Base-by-base conservation (phyloP, 2,329 filamentous ascomycete species). In the Scytalidium sp. region DNA sequence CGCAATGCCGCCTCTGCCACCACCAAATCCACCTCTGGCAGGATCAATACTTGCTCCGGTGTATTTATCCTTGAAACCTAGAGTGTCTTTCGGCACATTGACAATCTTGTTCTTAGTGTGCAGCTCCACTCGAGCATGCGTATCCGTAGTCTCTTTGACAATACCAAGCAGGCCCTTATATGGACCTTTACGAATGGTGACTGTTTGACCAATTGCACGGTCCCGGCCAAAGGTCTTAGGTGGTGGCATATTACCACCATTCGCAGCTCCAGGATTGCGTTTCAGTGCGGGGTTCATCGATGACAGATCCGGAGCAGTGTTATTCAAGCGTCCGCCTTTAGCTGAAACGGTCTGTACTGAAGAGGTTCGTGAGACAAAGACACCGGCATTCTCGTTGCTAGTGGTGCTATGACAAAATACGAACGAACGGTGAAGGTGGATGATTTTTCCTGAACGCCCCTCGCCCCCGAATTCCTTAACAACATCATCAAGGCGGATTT, bases 111-210 rank as follows among this genome's bases (percentile, higher is more conserved):
- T 90, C 74, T 96, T 96, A 5, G 92, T 92, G 66, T 97, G 93
- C 36, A 99, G 75, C 70, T 99, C 94, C 40, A 99, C 88, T 55
- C 92, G 87, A 23, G 90, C 93, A 62, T 88, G 83, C 3, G 82
- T 82, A 60, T 95, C 92, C 6, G 90, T 96, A 1, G 93, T 88
- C 65, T 97, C 93, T 66, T 96, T 97, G 60, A 99, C 92, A 57
- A 97, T 96, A 60, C 94, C 94, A 40, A 97, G 75, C 41, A 97
- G 78, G 50, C 93, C 93, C 71, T 99, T 99, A 75, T 93, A 91
- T 19, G 87, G 84, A 22, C 94, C 94, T 64, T 87, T 90, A 50
- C 85, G 83, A 63, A 97, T 88, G 46, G 87, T 90, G 41, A 97
- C 91, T 1, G 91, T 97, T 72, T 96, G 93, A 41, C 92, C 92